Base-by-base conservation (phyloP, 1,284 basidiomycete genomes). In the Ganoderma boninense region DNA sequence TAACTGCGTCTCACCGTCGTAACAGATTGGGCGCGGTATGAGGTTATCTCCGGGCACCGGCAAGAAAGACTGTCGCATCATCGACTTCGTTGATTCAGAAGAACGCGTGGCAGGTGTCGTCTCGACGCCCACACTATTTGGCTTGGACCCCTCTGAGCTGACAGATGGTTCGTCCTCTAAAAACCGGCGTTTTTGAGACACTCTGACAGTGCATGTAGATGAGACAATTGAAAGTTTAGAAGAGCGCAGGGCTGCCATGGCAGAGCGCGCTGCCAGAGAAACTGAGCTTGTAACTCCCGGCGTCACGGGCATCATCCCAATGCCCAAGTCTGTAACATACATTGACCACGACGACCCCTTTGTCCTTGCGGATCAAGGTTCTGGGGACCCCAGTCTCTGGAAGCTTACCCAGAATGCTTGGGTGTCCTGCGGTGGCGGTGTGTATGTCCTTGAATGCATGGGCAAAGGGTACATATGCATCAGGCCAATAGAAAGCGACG, bases 1-100 rank as follows among this genome's bases (percentile, higher is more conserved):
- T 1, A 4, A 6, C 13, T n/a, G 40, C 8, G 11, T 20, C 40
- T 66, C 2, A 67, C 16, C 1, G 14, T 11, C 20, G 11, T 20
- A 4, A 6, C 70, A 96, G 95, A 95, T 99, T 74, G 97, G 97
- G 0, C 88, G 97, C 65, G 97, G 97, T 10, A 92, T 99, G 87
- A 87, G 97, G 68, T 85, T 95, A 35, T 96, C 94, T 0, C 94
- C 95, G 1, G 80, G 80, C 6, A 97, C 95, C 0, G 93, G 90
- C 60, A 99, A 99, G 81, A 76, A 80, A 46, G 91, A 98, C 78
- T 99, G 97, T 79, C 89, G 90, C 29, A 90, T 99, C 62, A 92
- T 99, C 70, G 97, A 99, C 79, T 92, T 98, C 71, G 95, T 97
- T 7, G 97, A 97, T 74, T 95, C 89, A 65, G 85, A 89, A 35